Evolutionary conservation across 2,329 filamentous ascomycete genomes (phyloP), one percentile per base, ranked within the genome.

Genomic region (Claviceps pazoutovae): DNA sequence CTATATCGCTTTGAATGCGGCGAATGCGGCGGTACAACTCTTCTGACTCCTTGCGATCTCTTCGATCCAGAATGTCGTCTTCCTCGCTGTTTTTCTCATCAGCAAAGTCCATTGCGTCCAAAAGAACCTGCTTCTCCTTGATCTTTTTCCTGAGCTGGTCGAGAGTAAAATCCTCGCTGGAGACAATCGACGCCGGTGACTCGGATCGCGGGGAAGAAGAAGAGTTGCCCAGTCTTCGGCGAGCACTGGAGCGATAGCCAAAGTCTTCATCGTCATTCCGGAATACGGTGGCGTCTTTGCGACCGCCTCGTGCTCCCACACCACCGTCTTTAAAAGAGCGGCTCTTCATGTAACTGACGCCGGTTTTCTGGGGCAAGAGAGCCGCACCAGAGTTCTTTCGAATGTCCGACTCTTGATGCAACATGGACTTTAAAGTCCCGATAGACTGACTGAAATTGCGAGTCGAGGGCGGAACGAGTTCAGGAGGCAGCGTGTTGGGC

Each of bases 291-390:
- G 86, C 93, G 70, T 98, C 93, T 66, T 97, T 97, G 48, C 90
- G 85, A 39, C 78, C 79, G 45, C 71, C 71, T 45, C 73, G 74
- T 48, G 75, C 70, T 2, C 77, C 76, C 38, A 75, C 76, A 30
- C 76, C 75, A 23, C 74, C 74, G 16, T 81, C 79, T 53, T 83
- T 81, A 74, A 98, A 95, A 0, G 93, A 98, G 60, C 95, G 91
- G 51, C 81, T 90, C 70, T 98, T 98, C 60, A 97, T 78, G 62
- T 97, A 97, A 70, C 91, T 97, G 17, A 98, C 90, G n/a, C 93
- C 93, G 11, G 93, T 97, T 70, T 88, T 90, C 65, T 97, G 93
- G 4, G 93, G 91, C 54, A 97, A 82, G 55, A 98, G 73, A 60
- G 90, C 86, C 8, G 91, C 91, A 3, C 93, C 91, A 1, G 88